Evolutionary conservation across 2,329 filamentous ascomycete genomes (phyloP), one percentile per base, ranked within the genome.

Genomic region (Ophiostoma pallidulum): DNA sequence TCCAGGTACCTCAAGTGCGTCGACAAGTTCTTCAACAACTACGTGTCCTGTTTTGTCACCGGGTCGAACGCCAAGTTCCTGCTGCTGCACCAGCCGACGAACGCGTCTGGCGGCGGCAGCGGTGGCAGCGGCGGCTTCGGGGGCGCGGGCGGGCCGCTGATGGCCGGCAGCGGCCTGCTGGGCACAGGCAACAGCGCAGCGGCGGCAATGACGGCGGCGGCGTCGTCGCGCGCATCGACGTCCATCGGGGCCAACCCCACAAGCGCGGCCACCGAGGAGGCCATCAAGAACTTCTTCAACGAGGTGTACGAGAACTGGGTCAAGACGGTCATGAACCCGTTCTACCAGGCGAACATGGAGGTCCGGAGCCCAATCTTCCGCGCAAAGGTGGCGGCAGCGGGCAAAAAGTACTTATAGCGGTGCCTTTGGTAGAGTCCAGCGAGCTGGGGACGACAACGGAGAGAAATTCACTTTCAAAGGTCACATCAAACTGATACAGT

Each of bases 261-360:
- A 3, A 86, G 83, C 50, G 83, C 88, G 6, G 87, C 91, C 62
- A 94, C 91, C 5, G 92, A 98, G 68, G 92, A 98, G 69, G 91
- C 92, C 4, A 86, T 97, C 58, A 82, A 88, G 62, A 87, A 87
- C 66, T 98, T 97, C 70, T 95, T 98, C 70, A 75, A 77, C 14
- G 92, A 98, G 62, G 86, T 96, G 12, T 97, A 96, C 68, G 92
- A 98, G 68, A 88, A 82, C 57, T 98, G 91, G 83, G 79, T 95
- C 55, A 98, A 98, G 74, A 86, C 90, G 12, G 81, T 90, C 49
- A 97, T 98, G 92, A 97, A 81, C 62, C 92, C 92, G 0, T 98
- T 98, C 64, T 97, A 96, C 70, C 75, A 77, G 46, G 79, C 84
- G 47, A 91, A 94, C 55, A 85, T 85, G 74, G 82, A 86, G 57